phyloP scores from a whole-genome alignment of 2,329 filamentous ascomycete genomes.

The Trichoderma hamatum region DNA sequence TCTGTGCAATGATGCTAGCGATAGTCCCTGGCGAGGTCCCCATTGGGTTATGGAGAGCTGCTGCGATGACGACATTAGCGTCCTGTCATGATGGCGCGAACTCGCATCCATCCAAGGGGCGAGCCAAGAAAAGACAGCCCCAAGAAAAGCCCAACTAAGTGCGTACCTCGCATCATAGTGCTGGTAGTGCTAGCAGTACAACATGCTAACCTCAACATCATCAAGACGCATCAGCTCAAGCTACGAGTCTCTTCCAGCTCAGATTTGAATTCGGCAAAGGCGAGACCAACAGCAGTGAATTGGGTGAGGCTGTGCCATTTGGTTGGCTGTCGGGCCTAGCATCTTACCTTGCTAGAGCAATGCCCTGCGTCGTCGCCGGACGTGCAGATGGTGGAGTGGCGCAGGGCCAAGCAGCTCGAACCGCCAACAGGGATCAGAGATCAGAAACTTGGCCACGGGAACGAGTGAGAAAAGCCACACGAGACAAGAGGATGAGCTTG shows the following conservation, averaged over 20 bases:
- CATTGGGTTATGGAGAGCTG: background rate
- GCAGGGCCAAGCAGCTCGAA: conserved; percentile 11
- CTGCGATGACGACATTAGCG: conserved; percentile 24
- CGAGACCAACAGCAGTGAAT: background rate
- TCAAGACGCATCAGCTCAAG: background rate
- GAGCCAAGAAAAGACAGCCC: conserved; percentile 2
- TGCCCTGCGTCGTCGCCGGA: conserved; percentile 17
- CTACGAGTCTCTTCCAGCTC: background rate
- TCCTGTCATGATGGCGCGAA: background rate
- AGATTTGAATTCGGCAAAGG: background rate
- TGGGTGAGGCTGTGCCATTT: background rate
- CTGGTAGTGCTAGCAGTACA: background rate
- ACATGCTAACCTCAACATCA: background rate
- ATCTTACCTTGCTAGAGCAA: background rate
- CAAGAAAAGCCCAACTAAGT: background rate
- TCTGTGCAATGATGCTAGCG: background rate
- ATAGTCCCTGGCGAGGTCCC: background rate
- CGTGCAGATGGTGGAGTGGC: conserved; percentile 24
- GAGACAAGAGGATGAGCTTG: background rate
- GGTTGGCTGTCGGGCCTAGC: background rate
- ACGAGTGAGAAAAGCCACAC: background rate
- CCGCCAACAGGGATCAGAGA: background rate
- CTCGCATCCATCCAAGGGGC: background rate
- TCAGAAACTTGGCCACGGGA: conserved; percentile 25
- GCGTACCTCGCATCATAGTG: background rate